Evolutionary conservation across 495 filamentous ascomycete genomes (phyloP).

Genomic region (Aspergillus taichungensis): DNA sequence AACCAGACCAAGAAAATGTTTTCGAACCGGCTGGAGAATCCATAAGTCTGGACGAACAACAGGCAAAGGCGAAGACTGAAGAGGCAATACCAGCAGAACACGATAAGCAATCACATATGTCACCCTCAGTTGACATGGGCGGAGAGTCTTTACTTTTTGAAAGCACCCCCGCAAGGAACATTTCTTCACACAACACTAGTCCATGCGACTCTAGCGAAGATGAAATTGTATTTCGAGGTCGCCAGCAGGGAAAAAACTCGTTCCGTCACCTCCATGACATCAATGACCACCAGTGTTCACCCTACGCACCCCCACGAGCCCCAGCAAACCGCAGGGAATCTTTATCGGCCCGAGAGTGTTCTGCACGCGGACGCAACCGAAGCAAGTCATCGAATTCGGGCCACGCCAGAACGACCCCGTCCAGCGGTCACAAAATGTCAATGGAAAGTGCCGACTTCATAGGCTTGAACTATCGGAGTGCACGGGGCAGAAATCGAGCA

Average conservation of each 20-base stretch:
- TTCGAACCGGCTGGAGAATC: not conserved
- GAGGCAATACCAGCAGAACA: not conserved
- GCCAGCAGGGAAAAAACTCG: slow-evolving; percentile 9
- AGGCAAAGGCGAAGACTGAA: not conserved
- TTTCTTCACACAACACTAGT: not conserved
- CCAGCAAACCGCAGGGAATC: too few species aligned
- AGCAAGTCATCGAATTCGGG: too few species aligned
- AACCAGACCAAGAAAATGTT: slow-evolving; percentile 25
- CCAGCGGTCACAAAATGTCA: too few species aligned
- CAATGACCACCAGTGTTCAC: not conserved
- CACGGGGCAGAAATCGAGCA: not conserved
- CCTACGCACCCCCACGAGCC: not conserved
- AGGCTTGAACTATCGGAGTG: too few species aligned
- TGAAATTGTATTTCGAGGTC: slow-evolving; percentile 36
- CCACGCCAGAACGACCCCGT: too few species aligned
- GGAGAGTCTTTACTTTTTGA: not conserved
- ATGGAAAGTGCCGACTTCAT: too few species aligned
- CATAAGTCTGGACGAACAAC: not conserved
- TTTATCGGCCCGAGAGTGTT: too few species aligned
- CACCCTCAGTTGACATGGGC: too few species aligned
- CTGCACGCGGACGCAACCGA: too few species aligned
- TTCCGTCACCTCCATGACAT: slow-evolving; percentile 11
- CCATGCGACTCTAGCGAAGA: slow-evolving; percentile 30
- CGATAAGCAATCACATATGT: not conserved
- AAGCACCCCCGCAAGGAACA: too few species aligned